phyloP scores from a whole-genome alignment of 2,329 filamentous ascomycete genomes.

The Trichoderma brevicompactum region DNA sequence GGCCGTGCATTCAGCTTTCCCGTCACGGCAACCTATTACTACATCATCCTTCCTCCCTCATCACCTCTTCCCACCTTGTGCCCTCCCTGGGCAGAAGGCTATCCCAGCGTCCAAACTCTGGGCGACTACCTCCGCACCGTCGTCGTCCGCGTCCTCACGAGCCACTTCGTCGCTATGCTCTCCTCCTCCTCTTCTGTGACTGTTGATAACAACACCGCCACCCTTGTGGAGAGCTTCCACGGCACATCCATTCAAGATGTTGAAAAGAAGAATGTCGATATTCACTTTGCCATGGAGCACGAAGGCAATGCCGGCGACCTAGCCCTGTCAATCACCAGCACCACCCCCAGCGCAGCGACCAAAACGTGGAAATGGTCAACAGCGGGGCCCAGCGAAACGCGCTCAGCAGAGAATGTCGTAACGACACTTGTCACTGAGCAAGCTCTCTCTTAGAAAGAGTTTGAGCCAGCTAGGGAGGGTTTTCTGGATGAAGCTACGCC shows the following conservation, averaged over 20 bases:
- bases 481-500: too few species aligned
- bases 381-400: slow-evolving; percentile 28
- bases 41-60: slow-evolving; percentile 46
- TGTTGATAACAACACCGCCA: background rate
- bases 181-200: background rate
- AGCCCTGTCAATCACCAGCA: slow-evolving; percentile 35
- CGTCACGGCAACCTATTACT: slow-evolving; percentile 51
- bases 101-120: slow-evolving; percentile 50
- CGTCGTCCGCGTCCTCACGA: slow-evolving; percentile 47
- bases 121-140: slow-evolving; percentile 53
- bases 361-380: slow-evolving; percentile 42
- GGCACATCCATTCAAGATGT: slow-evolving; percentile 41
- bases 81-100: slow-evolving; percentile 51
- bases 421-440: slow-evolving; percentile 29
- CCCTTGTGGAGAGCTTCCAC: slow-evolving; percentile 41
- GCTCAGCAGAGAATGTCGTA: slow-evolving; percentile 36
- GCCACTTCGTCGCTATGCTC: slow-evolving; percentile 41
- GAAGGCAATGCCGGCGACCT: slow-evolving; percentile 27
- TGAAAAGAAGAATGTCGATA: slow-evolving; percentile 37
- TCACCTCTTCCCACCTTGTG: slow-evolving; percentile 46
- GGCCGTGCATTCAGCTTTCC: slow-evolving; percentile 51
- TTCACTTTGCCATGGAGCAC: slow-evolving; percentile 42
- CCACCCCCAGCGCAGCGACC: slow-evolving; percentile 29
- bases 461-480: background rate
- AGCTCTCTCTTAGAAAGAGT: slow-evolving; percentile 31